Base-by-base conservation (phyloP, 2,329 filamentous ascomycete genomes). In the Pestalotiopsis sp. region DNA sequence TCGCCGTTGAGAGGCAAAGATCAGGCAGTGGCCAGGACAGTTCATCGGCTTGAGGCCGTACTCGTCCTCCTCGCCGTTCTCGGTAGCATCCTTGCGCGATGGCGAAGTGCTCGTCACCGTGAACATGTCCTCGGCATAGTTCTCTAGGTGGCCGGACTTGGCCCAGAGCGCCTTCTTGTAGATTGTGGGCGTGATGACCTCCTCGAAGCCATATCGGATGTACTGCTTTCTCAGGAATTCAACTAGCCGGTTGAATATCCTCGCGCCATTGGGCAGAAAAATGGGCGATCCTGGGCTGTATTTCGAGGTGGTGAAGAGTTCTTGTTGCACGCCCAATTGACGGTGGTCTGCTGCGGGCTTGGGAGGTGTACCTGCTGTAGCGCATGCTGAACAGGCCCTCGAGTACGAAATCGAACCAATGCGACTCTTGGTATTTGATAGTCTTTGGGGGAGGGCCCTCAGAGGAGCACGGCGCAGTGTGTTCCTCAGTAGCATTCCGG, bases 1-100 rank as follows among this genome's bases (percentile, higher is more conserved):
- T 76, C 94, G 89, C 77, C 94, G 92, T 67, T 92, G 89, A 80
- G 95, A 92, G 64, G 88, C 89, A 80, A 97, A 97, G 76, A 98
- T 92, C 73, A 96, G 84, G 81, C 93, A 97, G 82, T 98, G 95
- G 36, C 94, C 94, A 4, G 96, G 96, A 83, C 96, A 99, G 84
- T 98, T 98, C 96, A 98, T 98, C 36, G 95, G 95, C 84, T 98
- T 98, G 65, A 98, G 84, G 17, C 91, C 94, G 36, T 79, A 79
- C 58, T 78, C 77, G 64, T 78, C 74, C 31, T 78, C 72, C 61
- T 76, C 74, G 85, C 69, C 70, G 12, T 62, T 65, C 4, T 76
- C 67, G 65, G 72, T 25, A 31, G 72, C 70, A 12, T 81, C 78
- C 62, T 76, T 80, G 67, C 83, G 75, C 71, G 83, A 71, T 65